Base-by-base conservation (phyloP, 2,329 filamentous ascomycete species). In the Botrytis byssoidea region DNA sequence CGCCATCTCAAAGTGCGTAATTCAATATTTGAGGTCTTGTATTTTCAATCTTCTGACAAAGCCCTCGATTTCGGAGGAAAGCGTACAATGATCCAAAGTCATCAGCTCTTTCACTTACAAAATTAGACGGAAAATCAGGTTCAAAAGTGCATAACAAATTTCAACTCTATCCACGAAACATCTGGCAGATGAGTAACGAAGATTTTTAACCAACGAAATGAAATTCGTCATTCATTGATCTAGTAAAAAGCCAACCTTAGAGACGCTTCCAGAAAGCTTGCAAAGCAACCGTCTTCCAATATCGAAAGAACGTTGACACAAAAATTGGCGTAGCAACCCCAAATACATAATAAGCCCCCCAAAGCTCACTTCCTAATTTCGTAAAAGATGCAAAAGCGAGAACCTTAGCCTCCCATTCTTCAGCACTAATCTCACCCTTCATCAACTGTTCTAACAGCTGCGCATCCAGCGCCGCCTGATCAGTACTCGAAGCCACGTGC, bases 391-490 rank as follows among this genome's bases (percentile, higher is more conserved):
- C 67, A 69, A 59, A 74, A 22, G 22, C 44, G 10, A 70, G 59
- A 4, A 65, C 37, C 9, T 51, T 35, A 9, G 57, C 46, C 55
- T 74, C 69, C 51, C 63, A 74, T 29, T 46, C 44, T 0, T 9
- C n/a, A 1, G 37, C 7, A 10, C 3, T 63, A 8, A 74, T 63
- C 32, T 74, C 65, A 3, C 72, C 72, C 29, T 65, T 40, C 68
- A 75, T 32, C 7, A 74, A 20, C n/a, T 10, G 65, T 51, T 68
- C 74, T 1, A 75, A 12, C 1, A 71, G 25, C 16, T 69, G 42
- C 3, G 66, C 71, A 73, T 74, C 2, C 6, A 75, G 37, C 1
- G 71, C 74, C 20, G 73, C 73, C 35, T 74, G 75, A 59, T 73
- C 68, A 0, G 72, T 73, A 14, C 75, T 74, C 10, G 57, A 37